A percentile compares a stretch with the other conserved stretches of the same genome.
Conservation (phyloP, 176 grass and related monocot species). For the Oryza glaberrima region DNA sequence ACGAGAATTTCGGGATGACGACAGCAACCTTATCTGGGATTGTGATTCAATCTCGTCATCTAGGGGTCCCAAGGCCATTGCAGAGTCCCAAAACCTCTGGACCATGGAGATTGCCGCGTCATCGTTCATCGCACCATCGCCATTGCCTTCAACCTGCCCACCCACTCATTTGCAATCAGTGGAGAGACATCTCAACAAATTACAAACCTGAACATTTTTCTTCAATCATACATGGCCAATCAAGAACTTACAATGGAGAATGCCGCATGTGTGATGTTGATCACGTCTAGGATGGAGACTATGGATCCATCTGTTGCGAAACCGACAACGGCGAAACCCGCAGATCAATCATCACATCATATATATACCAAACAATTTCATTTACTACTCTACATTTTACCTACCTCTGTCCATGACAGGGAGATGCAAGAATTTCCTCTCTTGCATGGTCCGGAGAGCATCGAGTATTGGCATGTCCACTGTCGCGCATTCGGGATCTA, state of each 20-base stretch:
- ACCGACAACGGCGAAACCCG: not conserved
- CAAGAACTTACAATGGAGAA: slow-evolving; percentile 53
- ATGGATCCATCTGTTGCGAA: slow-evolving; percentile 50
- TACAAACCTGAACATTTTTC: not conserved
- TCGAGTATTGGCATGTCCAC: slow-evolving; percentile 77
- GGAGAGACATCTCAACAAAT: not conserved
- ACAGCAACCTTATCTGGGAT: slow-evolving; percentile 47
- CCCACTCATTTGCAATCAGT: not conserved
- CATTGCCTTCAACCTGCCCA: slow-evolving; percentile 55
- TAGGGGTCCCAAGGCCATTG: slow-evolving; percentile 55
- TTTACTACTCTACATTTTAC: not conserved
- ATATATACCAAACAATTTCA: not conserved
- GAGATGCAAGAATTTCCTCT: slow-evolving; percentile 87
- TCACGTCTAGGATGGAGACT: slow-evolving; percentile 68
- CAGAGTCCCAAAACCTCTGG: slow-evolving; percentile 82
- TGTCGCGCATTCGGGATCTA: slow-evolving; percentile 70
- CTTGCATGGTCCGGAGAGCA: slow-evolving; percentile 73
- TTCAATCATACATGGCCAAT: not conserved
- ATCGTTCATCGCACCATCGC: slow-evolving; percentile 35
- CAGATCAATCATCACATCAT: not conserved
- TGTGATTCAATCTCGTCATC: slow-evolving; percentile 60
- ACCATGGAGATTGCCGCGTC: slow-evolving; percentile 58
- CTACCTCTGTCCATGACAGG: slow-evolving; percentile 59
- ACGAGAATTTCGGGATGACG: not conserved
- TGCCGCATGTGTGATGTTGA: slow-evolving; percentile 66